Evolutionary conservation across 2,329 filamentous ascomycete genomes (phyloP).

Genomic region (Aureobasidium musti): DNA sequence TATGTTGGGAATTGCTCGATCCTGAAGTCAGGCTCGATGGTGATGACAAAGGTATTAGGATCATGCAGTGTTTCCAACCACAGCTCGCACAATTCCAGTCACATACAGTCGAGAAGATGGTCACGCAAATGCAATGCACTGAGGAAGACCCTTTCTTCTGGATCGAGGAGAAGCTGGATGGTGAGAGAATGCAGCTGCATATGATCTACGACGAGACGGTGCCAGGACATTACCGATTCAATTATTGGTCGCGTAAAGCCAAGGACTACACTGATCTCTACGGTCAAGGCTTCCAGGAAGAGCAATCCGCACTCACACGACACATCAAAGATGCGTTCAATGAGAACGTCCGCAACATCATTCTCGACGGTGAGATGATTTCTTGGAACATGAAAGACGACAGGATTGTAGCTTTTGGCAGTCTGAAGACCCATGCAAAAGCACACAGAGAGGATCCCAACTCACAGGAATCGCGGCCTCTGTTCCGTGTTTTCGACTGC

Average conservation of each 20-base stretch:
- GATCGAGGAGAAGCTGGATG: constrained; percentile 98
- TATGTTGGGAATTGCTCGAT: constrained; percentile 92
- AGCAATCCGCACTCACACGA: constrained; percentile 70
- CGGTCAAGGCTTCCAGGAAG: constrained; percentile 72
- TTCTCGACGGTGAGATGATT: constrained; percentile 97
- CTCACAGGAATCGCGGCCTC: constrained; percentile 66
- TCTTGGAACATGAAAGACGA: constrained; percentile 90
- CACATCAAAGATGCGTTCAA: constrained; percentile 78
- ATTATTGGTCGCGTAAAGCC: constrained; percentile 92
- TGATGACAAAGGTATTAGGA: constrained; percentile 69
- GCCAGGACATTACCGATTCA: constrained; percentile 71
- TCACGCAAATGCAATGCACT: constrained; percentile 65
- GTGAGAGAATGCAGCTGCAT: constrained; percentile 95
- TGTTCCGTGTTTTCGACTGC: constrained; percentile 89
- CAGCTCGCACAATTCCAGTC: constrained; percentile 92
- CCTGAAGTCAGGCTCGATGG: constrained; percentile 70
- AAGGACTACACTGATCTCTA: constrained; percentile 98
- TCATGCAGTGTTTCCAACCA: constrained; percentile 97
- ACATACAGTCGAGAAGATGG: constrained; percentile 77
- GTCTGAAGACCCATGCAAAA: constrained; percentile 85
- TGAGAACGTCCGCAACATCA: constrained; percentile 76
- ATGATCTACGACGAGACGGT: constrained; percentile 71
- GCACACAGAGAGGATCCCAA: constrained; percentile 74
- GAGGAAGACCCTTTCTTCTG: constrained; percentile 78
- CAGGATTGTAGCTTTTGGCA: constrained; percentile 85